Evolutionary conservation across 164 flowering plant species (phyloP).

Genomic region (Kingdonia uniflora): DNA sequence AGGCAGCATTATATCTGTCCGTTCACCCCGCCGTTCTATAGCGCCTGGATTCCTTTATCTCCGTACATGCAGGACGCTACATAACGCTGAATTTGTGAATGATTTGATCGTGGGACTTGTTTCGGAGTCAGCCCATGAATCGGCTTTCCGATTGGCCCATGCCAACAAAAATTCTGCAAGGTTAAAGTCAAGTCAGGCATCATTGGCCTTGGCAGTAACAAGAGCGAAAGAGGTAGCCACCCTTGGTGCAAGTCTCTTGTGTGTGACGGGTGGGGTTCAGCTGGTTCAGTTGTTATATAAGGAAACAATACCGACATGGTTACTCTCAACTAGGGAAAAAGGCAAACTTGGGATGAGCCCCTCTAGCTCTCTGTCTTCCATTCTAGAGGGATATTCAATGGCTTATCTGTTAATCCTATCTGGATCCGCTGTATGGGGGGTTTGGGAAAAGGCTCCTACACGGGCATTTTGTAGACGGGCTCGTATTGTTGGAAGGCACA

Average conservation of each 20-base stretch:
- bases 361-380: slow-evolving; percentile 21
- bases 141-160: slow-evolving; percentile 33
- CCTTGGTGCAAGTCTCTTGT: slow-evolving; percentile 65
- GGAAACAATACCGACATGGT: slow-evolving; percentile 74
- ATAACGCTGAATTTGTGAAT: slow-evolving; percentile 34
- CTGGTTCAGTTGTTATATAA: slow-evolving; percentile 52
- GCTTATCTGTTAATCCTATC: slow-evolving; percentile 53
- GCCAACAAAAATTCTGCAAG: slow-evolving; percentile 16
- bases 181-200: slow-evolving; percentile 41
- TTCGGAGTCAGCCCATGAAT: slow-evolving; percentile 33
- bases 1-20: slow-evolving; percentile 41
- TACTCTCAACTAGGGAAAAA: slow-evolving; percentile 38
- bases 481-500: slow-evolving; percentile 37
- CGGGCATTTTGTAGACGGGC: slow-evolving; percentile 29
- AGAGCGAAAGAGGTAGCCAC: slow-evolving; percentile 60
- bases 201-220: slow-evolving; percentile 46
- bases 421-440: slow-evolving; percentile 62
- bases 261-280: slow-evolving; percentile 52
- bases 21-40: slow-evolving; percentile 27
- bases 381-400: slow-evolving; percentile 64
- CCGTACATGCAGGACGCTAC: slow-evolving; percentile 49
- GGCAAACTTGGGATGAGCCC: slow-evolving; percentile 17
- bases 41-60: slow-evolving; percentile 83
- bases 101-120: slow-evolving; percentile 54
- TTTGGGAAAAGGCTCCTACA: slow-evolving; percentile 15